These are phyloP conservation scores for Cyclotella kingstonii DNA, from an alignment of 108 stramenopile species.

Conservation along the genomic window DNA sequence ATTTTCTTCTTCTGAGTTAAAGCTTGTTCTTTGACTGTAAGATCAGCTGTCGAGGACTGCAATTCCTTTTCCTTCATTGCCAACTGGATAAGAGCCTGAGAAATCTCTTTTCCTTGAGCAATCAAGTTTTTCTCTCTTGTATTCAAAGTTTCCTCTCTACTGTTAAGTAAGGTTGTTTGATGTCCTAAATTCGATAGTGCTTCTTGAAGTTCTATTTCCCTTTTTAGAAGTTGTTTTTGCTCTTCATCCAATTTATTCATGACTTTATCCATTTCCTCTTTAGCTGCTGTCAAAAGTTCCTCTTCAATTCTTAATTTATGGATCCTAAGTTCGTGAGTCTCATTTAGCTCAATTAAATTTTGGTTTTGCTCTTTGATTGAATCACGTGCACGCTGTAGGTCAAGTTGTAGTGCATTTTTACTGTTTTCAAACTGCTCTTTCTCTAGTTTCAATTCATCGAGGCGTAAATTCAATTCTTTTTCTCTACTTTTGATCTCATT, in stretches of 20 bases:
- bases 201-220: constrained; percentile 14
- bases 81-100: constrained; percentile 7
- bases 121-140: not conserved
- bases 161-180: constrained; percentile 5
- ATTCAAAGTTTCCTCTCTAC: constrained; percentile 9
- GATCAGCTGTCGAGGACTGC: constrained; percentile 4
- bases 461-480: constrained; percentile 1
- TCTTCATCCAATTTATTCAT: constrained; percentile 35
- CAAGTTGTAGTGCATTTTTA: constrained; percentile 26
- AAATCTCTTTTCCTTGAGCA: constrained; percentile 14
- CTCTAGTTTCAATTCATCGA: constrained; percentile 6
- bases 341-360: constrained; percentile 13
- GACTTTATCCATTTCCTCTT: constrained; percentile 27
- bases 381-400: constrained; percentile 18
- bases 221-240: constrained; percentile 9
- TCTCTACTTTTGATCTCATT: constrained; percentile 1
- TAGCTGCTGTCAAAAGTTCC: constrained; percentile 12
- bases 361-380: constrained; percentile 26
- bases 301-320: constrained; percentile 21
- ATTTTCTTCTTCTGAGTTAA: constrained; percentile 1
- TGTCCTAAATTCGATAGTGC: constrained; percentile 20
- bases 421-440: constrained; percentile 9
- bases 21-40: constrained; percentile 7
- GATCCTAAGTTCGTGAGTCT: constrained; percentile 16
- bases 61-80: constrained; percentile 18